Evolutionary conservation across 495 filamentous ascomycete genomes (phyloP).

Genomic region (Ascobolus immersus): DNA sequence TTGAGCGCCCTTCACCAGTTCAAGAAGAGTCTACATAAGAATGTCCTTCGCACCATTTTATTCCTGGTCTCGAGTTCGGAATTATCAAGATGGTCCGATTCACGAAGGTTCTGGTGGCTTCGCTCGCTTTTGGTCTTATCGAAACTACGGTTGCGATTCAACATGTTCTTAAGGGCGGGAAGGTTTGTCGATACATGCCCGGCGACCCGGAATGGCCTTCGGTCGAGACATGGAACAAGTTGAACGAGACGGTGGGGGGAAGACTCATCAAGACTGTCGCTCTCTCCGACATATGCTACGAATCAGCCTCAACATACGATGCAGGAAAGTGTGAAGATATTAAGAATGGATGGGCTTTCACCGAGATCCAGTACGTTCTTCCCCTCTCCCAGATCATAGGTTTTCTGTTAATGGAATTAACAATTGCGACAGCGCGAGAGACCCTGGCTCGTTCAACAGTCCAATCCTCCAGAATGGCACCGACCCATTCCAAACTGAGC

Average conservation of each 20-base stretch:
- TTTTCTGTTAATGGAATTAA: not conserved
- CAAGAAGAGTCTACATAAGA: no score
- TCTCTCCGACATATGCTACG: conserved; percentile 19
- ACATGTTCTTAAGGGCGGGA: no score
- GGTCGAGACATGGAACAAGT: conserved; percentile 10
- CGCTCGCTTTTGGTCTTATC: no score
- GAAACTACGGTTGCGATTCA: no score
- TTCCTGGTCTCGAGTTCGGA: no score
- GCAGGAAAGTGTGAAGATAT: conserved; percentile 9
- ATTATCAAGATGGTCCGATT: no score
- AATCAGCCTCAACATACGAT: conserved; percentile 12
- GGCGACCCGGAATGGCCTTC: no score
- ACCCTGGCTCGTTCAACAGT: not conserved
- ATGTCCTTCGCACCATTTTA: no score
- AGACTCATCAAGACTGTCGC: conserved; percentile 17
- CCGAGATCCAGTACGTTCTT: conserved; percentile 11
- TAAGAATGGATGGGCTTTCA: conserved; percentile 9
- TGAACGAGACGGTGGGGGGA: conserved; percentile 16
- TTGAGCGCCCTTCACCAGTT: no score
- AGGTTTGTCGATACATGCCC: no score
- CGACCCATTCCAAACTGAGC: not conserved
- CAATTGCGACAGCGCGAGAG: not conserved
- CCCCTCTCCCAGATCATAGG: not conserved
- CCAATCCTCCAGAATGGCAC: not conserved
- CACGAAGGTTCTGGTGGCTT: no score